Percentiles rank a stretch among this genome's conserved stretches.
These are phyloP conservation scores for Aspergillus affinis DNA, from an alignment of 495 filamentous ascomycete species.

Conservation along the genomic window DNA sequence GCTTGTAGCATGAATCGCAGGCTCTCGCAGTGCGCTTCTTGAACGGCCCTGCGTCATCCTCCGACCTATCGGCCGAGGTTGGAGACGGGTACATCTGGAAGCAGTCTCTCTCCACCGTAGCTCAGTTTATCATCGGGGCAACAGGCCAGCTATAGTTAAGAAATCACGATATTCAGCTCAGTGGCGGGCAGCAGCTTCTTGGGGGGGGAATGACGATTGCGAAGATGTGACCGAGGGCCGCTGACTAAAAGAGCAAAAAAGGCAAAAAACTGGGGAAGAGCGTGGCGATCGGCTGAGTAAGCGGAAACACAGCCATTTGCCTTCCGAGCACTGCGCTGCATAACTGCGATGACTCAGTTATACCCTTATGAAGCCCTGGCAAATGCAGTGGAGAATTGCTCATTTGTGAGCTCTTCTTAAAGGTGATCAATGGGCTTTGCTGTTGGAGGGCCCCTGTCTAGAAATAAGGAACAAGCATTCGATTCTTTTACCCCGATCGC, in stretches of 20 bases:
- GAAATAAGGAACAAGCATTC: no score
- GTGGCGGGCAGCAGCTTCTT: not conserved
- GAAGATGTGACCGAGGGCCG: not conserved
- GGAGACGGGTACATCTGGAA: constrained; percentile 25
- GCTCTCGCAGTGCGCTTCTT: constrained; percentile 41
- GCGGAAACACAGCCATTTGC: not conserved
- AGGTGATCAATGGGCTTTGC: no score
- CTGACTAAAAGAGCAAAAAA: no score
- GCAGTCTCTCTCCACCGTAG: not conserved
- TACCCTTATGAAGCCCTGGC: no score
- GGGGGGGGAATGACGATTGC: not conserved
- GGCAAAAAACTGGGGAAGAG: not conserved
- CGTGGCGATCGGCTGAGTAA: not conserved
- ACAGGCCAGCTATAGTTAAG: not conserved
- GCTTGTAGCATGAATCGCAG: constrained; percentile 51
- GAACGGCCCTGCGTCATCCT: constrained; percentile 14
- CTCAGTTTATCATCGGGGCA: not conserved
- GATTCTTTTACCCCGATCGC: no score
- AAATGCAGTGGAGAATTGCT: no score
- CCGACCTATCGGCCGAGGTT: constrained; percentile 18
- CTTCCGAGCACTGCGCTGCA: no score
- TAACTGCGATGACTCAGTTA: no score
- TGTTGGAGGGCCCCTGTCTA: no score
- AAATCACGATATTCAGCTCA: not conserved
- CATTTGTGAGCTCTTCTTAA: no score